Percentiles rank a stretch among this genome's conserved stretches.
phyloP scores from a whole-genome alignment of 116 monocot species.

The Phalaenopsis hybrid region DNA sequence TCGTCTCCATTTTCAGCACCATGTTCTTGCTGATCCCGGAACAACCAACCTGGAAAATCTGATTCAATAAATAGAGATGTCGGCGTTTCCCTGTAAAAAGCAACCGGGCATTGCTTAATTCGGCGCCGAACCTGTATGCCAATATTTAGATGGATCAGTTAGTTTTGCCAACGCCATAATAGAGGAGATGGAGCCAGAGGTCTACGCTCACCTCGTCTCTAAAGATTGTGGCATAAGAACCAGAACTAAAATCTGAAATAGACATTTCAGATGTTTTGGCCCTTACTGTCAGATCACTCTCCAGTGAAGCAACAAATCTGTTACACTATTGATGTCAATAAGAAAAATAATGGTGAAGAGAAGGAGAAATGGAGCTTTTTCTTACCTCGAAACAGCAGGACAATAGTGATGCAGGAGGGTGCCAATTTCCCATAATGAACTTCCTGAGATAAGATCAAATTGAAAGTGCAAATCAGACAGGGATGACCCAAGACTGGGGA shows the following conservation, averaged over 20 bases:
- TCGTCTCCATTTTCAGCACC: background rate
- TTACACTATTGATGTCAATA: background rate
- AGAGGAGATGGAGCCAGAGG: too few relatives aligned
- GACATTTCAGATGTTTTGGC: slow-evolving; percentile 73
- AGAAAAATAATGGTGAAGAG: background rate
- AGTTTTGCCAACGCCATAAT: background rate
- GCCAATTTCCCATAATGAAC: slow-evolving; percentile 92
- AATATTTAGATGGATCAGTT: slow-evolving; percentile 1
- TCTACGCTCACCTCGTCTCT: slow-evolving; percentile 52
- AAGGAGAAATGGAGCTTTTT: background rate
- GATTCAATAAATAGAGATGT: slow-evolving; percentile 57
- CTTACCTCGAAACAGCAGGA: slow-evolving; percentile 86
- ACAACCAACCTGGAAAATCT: slow-evolving; percentile 84
- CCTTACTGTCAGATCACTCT: slow-evolving; percentile 81
- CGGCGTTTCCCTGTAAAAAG: slow-evolving; percentile 63
- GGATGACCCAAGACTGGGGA: background rate
- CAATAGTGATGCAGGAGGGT: slow-evolving; percentile 85
- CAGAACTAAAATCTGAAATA: slow-evolving; percentile 78
- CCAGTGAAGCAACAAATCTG: slow-evolving; percentile 83
- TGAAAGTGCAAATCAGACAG: background rate
- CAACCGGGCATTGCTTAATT: slow-evolving; percentile 89
- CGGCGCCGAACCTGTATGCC: slow-evolving; percentile 54
- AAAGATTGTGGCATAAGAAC: slow-evolving; percentile 82
- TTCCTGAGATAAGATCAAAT: slow-evolving; percentile 40
- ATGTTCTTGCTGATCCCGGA: slow-evolving; percentile 15